A percentile compares a stretch with the other conserved stretches of the same genome.
Evolutionary conservation across 495 filamentous ascomycete genomes (phyloP).

Genomic region (Lasiosphaeriaceae sp.): DNA sequence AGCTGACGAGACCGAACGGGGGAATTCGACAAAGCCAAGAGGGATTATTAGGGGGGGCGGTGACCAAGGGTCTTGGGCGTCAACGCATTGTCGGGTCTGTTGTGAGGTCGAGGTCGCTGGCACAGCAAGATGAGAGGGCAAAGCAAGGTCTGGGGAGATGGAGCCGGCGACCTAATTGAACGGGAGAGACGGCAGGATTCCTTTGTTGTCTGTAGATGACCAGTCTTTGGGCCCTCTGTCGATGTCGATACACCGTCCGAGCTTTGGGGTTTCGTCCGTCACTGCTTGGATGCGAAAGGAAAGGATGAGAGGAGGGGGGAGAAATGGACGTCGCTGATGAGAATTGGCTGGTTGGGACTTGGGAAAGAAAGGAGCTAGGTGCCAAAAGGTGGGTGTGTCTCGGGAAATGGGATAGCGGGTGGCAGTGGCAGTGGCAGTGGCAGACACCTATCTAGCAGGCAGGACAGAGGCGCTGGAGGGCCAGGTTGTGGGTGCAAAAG

Average conservation of each 20-base stretch:
- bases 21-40: background rate
- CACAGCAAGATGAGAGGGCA: background rate
- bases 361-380: background rate
- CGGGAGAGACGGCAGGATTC: background rate
- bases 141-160: background rate
- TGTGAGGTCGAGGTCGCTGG: slow-evolving; percentile 6
- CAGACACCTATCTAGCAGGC: background rate
- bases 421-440: background rate
- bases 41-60: background rate
- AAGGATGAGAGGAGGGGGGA: slow-evolving; percentile 1
- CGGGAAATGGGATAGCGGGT: background rate
- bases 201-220: background rate
- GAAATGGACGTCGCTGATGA: background rate
- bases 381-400: background rate
- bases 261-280: background rate
- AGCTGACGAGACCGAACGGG: background rate
- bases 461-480: background rate
- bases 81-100: slow-evolving; percentile 19
- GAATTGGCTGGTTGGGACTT: slow-evolving; percentile 4
- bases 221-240: background rate
- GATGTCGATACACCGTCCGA: background rate
- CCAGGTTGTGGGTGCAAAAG: no score
- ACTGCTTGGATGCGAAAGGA: background rate
- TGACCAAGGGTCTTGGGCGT: slow-evolving; percentile 12
- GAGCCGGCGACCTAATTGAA: background rate